phyloP scores from a whole-genome alignment of 805 yeast species.

The Starmerella ratchasimensis region DNA sequence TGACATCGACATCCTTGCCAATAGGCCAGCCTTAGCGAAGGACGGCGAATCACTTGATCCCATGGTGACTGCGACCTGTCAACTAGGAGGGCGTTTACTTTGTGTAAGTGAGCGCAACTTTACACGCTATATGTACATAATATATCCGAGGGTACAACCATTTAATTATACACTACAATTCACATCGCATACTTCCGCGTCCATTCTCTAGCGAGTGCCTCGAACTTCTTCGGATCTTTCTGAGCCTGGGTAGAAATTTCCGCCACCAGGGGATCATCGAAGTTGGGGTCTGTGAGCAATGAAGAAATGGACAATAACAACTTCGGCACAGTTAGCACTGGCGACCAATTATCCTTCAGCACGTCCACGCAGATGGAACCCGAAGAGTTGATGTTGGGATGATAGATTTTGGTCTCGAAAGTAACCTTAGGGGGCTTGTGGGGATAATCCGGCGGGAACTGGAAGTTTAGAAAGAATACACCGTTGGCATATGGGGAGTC shows the following conservation, averaged over 20 bases:
- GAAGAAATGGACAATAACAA: slow-evolving; percentile 91
- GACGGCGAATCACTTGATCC: too few relatives aligned
- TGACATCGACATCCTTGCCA: too few relatives aligned
- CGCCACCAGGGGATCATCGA: slow-evolving; percentile 97
- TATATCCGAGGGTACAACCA: background rate
- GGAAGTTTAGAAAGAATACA: slow-evolving; percentile 88
- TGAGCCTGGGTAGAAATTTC: slow-evolving; percentile 95
- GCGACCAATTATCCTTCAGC: slow-evolving; percentile 97
- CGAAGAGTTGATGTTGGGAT: slow-evolving; percentile 89
- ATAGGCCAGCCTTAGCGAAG: too few relatives aligned
- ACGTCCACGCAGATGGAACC: slow-evolving; percentile 96
- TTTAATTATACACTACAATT: slow-evolving; percentile 5
- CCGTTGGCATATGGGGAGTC: slow-evolving; percentile 84
- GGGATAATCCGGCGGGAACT: slow-evolving; percentile 98
- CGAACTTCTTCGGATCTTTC: slow-evolving; percentile 85
- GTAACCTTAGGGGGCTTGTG: slow-evolving; percentile 93
- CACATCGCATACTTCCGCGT: slow-evolving; percentile 93
- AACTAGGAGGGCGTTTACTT: too few relatives aligned
- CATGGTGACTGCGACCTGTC: too few relatives aligned
- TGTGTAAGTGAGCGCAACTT: too few relatives aligned
- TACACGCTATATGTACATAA: background rate
- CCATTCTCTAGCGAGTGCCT: slow-evolving; percentile 97
- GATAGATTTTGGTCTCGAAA: slow-evolving; percentile 92
- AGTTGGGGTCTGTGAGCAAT: slow-evolving; percentile 91
- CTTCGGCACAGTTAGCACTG: slow-evolving; percentile 92